These are phyloP conservation scores for Boechera stricta DNA, from an alignment of 345 rosid genomes.

Conservation along the genomic window DNA sequence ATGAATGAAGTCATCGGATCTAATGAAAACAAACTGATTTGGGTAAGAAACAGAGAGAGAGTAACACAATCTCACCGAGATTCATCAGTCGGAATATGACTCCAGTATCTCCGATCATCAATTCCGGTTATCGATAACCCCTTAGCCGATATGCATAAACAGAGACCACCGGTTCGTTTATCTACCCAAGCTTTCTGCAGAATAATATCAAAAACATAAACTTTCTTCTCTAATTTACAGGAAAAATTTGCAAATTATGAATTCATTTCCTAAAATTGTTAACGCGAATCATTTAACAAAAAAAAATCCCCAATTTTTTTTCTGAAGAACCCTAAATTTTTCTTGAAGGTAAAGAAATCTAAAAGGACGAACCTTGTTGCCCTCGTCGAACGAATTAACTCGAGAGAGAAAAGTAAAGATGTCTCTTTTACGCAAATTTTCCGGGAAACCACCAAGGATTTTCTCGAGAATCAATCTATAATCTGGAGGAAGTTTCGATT, in stretches of 20 bases:
- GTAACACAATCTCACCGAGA: slow-evolving; percentile 59
- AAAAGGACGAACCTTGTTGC: slow-evolving; percentile 67
- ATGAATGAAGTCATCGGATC: not conserved
- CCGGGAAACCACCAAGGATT: slow-evolving; percentile 55
- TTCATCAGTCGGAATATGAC: slow-evolving; percentile 74
- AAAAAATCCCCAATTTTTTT: not conserved
- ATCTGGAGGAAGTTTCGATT: slow-evolving; percentile 81
- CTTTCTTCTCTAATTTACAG: slow-evolving; percentile 1
- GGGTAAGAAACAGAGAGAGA: not conserved
- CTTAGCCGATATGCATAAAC: slow-evolving; percentile 67
- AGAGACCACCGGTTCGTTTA: slow-evolving; percentile 68
- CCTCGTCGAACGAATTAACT: slow-evolving; percentile 68
- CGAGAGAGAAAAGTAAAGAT: slow-evolving; percentile 67
- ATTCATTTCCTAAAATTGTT: not conserved
- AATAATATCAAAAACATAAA: slow-evolving; percentile 9
- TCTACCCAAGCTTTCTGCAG: slow-evolving; percentile 87
- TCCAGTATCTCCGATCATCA: slow-evolving; percentile 97
- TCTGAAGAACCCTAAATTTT: slow-evolving; percentile 7
- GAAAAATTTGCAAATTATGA: not conserved
- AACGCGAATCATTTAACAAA: not conserved
- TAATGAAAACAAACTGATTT: slow-evolving; percentile 7
- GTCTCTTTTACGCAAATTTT: slow-evolving; percentile 65
- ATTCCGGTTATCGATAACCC: slow-evolving; percentile 81
- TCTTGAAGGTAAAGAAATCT: not conserved
- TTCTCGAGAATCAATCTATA: slow-evolving; percentile 58